Conservation (phyloP, 805 yeast species). For the Kodamaea jinghongensis region DNA sequence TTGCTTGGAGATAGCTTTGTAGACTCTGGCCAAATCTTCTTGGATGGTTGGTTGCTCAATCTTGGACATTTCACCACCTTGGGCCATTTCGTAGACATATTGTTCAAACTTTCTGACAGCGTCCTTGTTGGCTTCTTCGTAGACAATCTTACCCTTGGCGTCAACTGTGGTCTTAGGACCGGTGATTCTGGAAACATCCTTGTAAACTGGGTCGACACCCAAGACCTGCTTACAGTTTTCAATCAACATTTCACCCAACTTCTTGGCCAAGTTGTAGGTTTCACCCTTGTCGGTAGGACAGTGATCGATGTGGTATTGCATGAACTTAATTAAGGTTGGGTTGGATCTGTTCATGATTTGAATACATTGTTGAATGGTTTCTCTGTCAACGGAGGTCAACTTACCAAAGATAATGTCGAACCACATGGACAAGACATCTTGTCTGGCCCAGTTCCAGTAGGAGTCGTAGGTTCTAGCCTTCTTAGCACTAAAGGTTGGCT, state of each 20-base stretch:
- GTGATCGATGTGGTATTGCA: slow-evolving; percentile 89
- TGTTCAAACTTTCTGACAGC: slow-evolving; percentile 93
- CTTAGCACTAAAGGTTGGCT: slow-evolving; percentile 84
- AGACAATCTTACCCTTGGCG: slow-evolving; percentile 80
- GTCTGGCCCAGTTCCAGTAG: slow-evolving; percentile 99
- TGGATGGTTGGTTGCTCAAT: slow-evolving; percentile 70
- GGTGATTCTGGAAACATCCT: slow-evolving; percentile 90
- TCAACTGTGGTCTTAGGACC: slow-evolving; percentile 92
- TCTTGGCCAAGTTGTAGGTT: slow-evolving; percentile 87
- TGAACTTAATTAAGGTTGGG: slow-evolving; percentile 88
- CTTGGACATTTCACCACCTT: slow-evolving; percentile 83
- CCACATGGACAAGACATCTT: slow-evolving; percentile 90
- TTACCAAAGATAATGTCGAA: slow-evolving; percentile 95
- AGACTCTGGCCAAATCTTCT: slow-evolving; percentile 80
- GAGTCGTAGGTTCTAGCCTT: slow-evolving; percentile 97
- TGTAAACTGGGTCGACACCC: slow-evolving; percentile 84
- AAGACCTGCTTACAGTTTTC: slow-evolving; percentile 91
- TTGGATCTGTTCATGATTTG: slow-evolving; percentile 97
- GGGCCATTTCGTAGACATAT: slow-evolving; percentile 94
- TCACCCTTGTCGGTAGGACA: slow-evolving; percentile 83
- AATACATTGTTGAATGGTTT: slow-evolving; percentile 93
- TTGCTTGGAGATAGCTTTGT: slow-evolving; percentile 77
- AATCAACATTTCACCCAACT: slow-evolving; percentile 87
- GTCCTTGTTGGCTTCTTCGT: slow-evolving; percentile 83
- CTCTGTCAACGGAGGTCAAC: slow-evolving; percentile 86